Base-by-base conservation (phyloP, 2,329 filamentous ascomycete species). In the Diaporthe velutina region DNA sequence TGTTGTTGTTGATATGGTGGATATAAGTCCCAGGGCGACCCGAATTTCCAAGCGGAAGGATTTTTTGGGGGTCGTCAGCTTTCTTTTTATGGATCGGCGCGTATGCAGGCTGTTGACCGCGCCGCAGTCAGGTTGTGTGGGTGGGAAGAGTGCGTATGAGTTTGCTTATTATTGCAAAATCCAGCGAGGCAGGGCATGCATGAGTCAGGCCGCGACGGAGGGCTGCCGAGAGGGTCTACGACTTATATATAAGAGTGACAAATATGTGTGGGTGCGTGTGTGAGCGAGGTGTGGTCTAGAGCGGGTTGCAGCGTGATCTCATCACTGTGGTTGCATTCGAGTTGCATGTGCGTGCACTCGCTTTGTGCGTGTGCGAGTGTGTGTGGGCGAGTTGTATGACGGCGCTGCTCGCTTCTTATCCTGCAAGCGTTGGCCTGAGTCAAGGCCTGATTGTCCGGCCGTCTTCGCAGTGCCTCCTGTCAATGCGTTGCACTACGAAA, bases 51-150 rank as follows among this genome's bases (percentile, higher is more conserved):
- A 50, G 45, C 33, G 8, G 58, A 61, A 54, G 70, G 42, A 73
- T 61, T 55, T 54, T 48, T 48, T 52, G 58, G 50, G 57, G 54
- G 70, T 58, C 54, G 67, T 50, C 73, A 72, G 60, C 48, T 54
- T 70, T 60, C 74, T 76, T 74, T 74, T 76, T 76, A 76, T 74
- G 74, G 74, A 74, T 70, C 72, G 66, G 74, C 71, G 61, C 64
- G 68, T 75, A 54, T 74, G 72, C 67, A 75, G 66, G 48, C 10
- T n/a, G n/a, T 35, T 66, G 19, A 60, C 38, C 40, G 25, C 40
- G 58, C 66, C 40, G 72, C 60, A 61, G 74, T 74, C 72, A 75
- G 71, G 57, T n/a, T n/a, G n/a, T 22, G 28, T 42, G 71, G 55
- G 61, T 75, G 54, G 70, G n/a, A 57, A 75, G 54, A 35, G 55